Percentiles rank a stretch among this genome's conserved stretches.
phyloP scores from a whole-genome alignment of 2,329 filamentous ascomycete species.

The Clarireedia monteithiana region DNA sequence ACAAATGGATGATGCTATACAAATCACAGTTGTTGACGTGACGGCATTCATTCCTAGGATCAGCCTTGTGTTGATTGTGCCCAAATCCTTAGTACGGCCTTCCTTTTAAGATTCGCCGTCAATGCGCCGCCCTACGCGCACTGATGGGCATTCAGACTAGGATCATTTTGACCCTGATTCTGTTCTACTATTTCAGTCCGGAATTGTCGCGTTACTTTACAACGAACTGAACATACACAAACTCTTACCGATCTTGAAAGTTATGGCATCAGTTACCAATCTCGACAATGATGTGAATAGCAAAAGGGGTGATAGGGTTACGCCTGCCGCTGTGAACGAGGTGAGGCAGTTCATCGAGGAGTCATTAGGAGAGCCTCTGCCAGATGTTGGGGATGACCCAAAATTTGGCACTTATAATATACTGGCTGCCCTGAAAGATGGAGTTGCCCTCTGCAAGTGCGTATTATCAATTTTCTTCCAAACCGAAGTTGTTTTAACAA shows the following conservation, averaged over 20 bases:
- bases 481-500: conserved; percentile 9
- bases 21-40: too few species aligned
- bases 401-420: conserved; percentile 42
- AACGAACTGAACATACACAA: too few species aligned
- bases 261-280: conserved; percentile 88
- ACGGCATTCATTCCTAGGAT: neutral
- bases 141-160: too few species aligned
- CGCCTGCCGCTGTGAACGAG: conserved; percentile 81
- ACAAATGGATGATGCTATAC: too few species aligned
- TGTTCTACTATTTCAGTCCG: too few species aligned
- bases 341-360: conserved; percentile 79
- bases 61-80: neutral
- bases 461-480: conserved; percentile 24
- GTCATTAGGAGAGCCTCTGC: conserved; percentile 64
- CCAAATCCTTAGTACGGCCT: conserved; percentile 5
- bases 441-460: conserved; percentile 86
- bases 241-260: conserved; percentile 8
- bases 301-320: conserved; percentile 88
- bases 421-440: conserved; percentile 81
- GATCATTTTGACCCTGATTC: too few species aligned
- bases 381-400: conserved; percentile 41
- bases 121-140: neutral
- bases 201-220: too few species aligned
- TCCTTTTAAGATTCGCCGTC: conserved; percentile 2
- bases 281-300: conserved; percentile 93